phyloP scores from a whole-genome alignment of 2,329 filamentous ascomycete species.

The Meredithiella fracta region DNA sequence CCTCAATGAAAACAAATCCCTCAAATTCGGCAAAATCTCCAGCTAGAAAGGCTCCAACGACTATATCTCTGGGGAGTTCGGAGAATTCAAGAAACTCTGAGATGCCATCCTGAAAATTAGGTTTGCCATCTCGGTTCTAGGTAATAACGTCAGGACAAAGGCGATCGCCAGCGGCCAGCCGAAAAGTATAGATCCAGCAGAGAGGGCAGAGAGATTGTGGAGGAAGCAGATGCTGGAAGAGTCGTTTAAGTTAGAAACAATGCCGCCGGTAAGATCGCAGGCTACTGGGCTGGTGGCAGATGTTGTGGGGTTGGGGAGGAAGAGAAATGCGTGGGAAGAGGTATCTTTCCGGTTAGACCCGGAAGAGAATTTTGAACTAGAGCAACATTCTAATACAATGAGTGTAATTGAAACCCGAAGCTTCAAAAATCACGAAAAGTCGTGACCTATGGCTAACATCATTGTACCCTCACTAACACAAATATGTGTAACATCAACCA shows the following conservation, averaged over 20 bases:
- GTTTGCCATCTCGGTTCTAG: neutral
- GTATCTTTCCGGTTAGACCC: no score
- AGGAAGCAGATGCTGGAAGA: neutral
- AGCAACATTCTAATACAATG: no score
- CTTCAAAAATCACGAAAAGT: no score
- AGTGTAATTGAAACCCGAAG: no score
- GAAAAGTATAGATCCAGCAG: neutral
- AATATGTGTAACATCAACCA: no score
- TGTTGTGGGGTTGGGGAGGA: neutral
- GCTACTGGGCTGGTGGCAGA: neutral
- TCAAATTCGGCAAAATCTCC: neutral
- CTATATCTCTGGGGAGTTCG: neutral
- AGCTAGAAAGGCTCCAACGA: neutral
- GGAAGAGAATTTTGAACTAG: neutral
- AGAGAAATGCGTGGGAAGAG: neutral
- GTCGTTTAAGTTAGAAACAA: neutral
- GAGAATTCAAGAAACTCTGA: neutral
- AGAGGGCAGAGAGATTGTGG: neutral
- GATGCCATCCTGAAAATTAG: neutral
- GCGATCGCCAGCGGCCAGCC: no score
- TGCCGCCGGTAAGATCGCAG: neutral
- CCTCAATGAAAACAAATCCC: neutral
- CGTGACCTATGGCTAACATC: no score
- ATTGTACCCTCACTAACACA: no score
- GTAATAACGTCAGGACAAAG: neutral